Evolutionary conservation across 176 grass and related monocot genomes (phyloP).

Genomic region (Themeda triandra): DNA sequence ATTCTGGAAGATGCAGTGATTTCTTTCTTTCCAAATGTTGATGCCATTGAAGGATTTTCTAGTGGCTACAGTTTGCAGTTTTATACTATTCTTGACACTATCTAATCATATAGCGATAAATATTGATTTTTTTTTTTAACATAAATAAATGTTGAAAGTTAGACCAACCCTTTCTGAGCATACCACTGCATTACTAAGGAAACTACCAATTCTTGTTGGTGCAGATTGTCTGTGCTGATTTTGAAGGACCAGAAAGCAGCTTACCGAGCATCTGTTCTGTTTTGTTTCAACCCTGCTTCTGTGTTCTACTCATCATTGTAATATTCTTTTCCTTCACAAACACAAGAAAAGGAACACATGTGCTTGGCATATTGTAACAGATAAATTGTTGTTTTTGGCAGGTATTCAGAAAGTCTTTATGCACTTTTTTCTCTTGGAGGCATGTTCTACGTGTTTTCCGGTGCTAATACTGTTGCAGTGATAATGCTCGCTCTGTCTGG

Average conservation of each 20-base stretch:
- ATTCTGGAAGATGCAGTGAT: background rate
- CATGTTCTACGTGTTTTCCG: conserved; percentile 83
- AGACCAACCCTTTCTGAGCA: background rate
- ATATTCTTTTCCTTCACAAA: conserved; percentile 19
- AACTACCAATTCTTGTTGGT: background rate
- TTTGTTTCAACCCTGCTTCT: conserved; percentile 89
- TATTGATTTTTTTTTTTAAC: no score
- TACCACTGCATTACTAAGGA: conserved; percentile 12
- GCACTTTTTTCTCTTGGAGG: conserved; percentile 78
- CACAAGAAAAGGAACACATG: conserved; percentile 1
- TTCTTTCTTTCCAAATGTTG: background rate
- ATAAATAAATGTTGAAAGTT: background rate
- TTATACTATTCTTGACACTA: background rate
- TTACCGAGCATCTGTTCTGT: conserved; percentile 67
- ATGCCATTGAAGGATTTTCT: background rate
- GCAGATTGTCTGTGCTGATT: conserved; percentile 70
- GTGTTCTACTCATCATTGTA: conserved; percentile 97
- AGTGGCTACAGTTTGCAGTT: background rate
- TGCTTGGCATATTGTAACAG: conserved; percentile 6
- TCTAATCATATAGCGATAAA: background rate
- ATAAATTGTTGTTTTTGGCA: conserved; percentile 38
- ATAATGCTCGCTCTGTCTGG: conserved; percentile 90
- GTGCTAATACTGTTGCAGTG: conserved; percentile 64
- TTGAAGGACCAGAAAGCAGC: conserved; percentile 61
- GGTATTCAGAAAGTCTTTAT: conserved; percentile 90